Evolutionary conservation across 139 green algal genomes (phyloP).

Genomic region (Axilococcus clingmanii): DNA sequence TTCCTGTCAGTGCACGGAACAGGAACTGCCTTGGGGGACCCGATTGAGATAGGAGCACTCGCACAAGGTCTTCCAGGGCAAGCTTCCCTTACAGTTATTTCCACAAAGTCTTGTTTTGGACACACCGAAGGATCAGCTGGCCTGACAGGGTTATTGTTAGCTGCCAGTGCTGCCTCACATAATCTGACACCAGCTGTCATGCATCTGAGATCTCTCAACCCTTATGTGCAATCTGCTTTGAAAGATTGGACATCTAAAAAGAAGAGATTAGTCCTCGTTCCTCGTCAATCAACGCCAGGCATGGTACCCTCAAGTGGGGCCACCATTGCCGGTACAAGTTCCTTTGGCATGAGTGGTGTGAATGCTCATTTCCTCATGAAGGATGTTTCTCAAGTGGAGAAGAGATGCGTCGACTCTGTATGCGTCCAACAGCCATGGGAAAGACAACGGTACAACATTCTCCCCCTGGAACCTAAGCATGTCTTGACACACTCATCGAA

Average conservation of each 20-base stretch:
- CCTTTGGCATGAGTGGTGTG: conserved; percentile 38
- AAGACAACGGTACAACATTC: too few species aligned
- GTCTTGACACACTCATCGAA: too few species aligned
- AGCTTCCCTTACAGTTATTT: conserved; percentile 14
- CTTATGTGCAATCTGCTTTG: conserved; percentile 34
- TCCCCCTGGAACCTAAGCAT: too few species aligned
- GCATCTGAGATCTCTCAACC: conserved; percentile 58
- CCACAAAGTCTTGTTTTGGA: conserved; percentile 39
- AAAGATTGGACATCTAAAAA: conserved; percentile 3
- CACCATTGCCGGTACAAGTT: conserved; percentile 16
- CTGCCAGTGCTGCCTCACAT: conserved; percentile 4
- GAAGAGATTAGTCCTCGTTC: conserved; percentile 6
- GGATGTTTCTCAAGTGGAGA: too few species aligned
- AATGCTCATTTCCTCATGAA: conserved; percentile 27
- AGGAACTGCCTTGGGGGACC: conserved; percentile 36
- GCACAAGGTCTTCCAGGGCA: not conserved
- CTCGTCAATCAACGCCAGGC: conserved; percentile 21
- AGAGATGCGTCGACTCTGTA: too few species aligned
- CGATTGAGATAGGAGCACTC: conserved; percentile 31
- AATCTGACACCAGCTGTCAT: conserved; percentile 16
- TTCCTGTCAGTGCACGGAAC: conserved; percentile 34
- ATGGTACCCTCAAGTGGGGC: not conserved
- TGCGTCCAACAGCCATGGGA: too few species aligned
- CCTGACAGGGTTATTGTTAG: conserved; percentile 54
- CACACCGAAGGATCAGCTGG: conserved; percentile 50